Conservation (phyloP, 106 monocot species). For the Dioscorea alata region DNA sequence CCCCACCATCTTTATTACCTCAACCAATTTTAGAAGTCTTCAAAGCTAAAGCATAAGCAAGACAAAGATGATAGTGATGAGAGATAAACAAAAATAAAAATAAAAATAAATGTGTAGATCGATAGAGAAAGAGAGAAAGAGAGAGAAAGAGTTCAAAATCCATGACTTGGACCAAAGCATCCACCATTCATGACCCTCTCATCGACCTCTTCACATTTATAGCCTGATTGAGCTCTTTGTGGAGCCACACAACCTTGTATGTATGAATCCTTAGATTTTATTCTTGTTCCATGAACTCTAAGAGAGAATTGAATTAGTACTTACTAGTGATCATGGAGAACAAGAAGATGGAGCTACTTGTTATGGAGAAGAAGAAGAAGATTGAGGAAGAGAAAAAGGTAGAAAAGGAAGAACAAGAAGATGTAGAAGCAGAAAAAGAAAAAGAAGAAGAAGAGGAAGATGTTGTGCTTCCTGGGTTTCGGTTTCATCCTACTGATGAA, state of each 20-base stretch:
- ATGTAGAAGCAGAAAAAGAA: background rate
- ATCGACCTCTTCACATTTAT: background rate
- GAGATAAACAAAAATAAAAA: too few relatives aligned
- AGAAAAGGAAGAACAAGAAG: background rate
- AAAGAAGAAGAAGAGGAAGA: conserved; percentile 14
- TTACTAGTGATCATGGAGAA: background rate
- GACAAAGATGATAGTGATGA: too few relatives aligned
- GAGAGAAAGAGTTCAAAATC: conserved; percentile 3
- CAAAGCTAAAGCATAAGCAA: background rate
- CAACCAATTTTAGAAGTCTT: background rate
- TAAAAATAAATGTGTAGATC: too few relatives aligned
- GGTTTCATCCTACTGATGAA: conserved; percentile 89
- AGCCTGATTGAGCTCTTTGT: background rate
- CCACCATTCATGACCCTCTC: background rate
- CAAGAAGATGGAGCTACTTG: conserved; percentile 6
- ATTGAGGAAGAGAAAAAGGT: background rate
- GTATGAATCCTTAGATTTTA: background rate
- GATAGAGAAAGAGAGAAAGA: background rate
- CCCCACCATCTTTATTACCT: background rate
- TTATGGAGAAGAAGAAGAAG: conserved; percentile 7
- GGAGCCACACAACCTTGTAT: background rate
- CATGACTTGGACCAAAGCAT: conserved; percentile 19
- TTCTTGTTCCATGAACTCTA: background rate
- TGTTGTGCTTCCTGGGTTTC: conserved; percentile 70
- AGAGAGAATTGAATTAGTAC: background rate